Evolutionary conservation across 768 basidiomycete species (phyloP).

Genomic region (Cystobasidium tubakii): DNA sequence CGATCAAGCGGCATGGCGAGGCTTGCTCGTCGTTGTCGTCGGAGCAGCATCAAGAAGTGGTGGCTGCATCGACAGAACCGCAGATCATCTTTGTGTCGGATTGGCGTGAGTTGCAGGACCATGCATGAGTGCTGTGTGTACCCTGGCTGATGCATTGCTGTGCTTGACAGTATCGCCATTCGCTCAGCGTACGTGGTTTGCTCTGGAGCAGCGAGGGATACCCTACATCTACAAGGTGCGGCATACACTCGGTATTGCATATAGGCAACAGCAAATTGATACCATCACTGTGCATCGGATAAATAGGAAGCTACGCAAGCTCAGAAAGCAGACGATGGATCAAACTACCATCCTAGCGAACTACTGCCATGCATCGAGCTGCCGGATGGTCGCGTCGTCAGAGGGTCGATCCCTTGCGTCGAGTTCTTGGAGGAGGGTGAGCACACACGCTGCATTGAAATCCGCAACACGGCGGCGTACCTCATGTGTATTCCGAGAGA

Average conservation of each 20-base stretch:
- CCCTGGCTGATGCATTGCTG: not conserved
- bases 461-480: not conserved
- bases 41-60: not conserved
- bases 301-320: slow-evolving; percentile 30
- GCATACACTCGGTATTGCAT: not conserved
- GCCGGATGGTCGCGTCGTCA: slow-evolving; percentile 11
- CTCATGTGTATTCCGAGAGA: not conserved
- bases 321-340: slow-evolving; percentile 21
- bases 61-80: not conserved
- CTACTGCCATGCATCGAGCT: slow-evolving; percentile 22
- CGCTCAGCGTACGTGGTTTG: slow-evolving; percentile 31
- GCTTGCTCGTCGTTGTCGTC: not conserved
- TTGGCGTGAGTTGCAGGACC: slow-evolving; percentile 4
- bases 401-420: slow-evolving; percentile 34
- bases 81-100: slow-evolving; percentile 19
- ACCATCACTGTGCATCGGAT: no score
- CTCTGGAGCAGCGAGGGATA: slow-evolving; percentile 28
- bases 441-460: not conserved
- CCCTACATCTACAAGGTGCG: slow-evolving; percentile 21
- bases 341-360: slow-evolving; percentile 1
- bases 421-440: slow-evolving; percentile 33
- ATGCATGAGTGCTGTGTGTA: not conserved
- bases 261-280: no score
- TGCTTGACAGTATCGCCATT: slow-evolving; percentile 25
- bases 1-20: slow-evolving; percentile 2